Conservation (phyloP, 352 stramenopile species). For the Globisporangium iwayamae region DNA sequence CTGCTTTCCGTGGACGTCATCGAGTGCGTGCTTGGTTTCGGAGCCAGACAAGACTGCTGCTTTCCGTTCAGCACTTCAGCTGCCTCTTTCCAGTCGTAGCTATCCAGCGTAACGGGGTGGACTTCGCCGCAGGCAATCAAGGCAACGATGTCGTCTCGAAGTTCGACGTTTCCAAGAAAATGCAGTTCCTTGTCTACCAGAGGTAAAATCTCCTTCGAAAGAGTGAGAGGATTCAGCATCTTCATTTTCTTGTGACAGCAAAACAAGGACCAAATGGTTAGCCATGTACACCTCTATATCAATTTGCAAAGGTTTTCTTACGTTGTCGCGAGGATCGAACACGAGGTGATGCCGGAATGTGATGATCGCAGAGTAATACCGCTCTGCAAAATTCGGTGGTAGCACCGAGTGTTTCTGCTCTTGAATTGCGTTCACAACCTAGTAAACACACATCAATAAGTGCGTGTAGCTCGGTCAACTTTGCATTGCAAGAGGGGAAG, state of each 20-base stretch:
- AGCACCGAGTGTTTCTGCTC: constrained; percentile 42
- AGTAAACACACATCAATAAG: background rate
- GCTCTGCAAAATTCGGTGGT: constrained; percentile 32
- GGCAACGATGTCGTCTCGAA: constrained; percentile 45
- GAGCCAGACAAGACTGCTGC: constrained; percentile 13
- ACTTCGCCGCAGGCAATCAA: constrained; percentile 59
- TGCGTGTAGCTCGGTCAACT: background rate
- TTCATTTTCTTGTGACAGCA: constrained; percentile 48
- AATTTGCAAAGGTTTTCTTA: constrained; percentile 11
- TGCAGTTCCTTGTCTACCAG: constrained; percentile 47
- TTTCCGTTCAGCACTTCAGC: constrained; percentile 20
- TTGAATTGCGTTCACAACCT: constrained; percentile 58
- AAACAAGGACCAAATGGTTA: background rate
- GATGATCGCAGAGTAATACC: constrained; percentile 65
- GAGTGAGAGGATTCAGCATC: constrained; percentile 66
- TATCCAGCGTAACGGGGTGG: constrained; percentile 68
- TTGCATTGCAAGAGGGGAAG: background rate
- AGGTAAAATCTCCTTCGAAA: constrained; percentile 54
- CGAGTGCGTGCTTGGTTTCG: constrained; percentile 28
- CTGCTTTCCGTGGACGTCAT: constrained; percentile 62
- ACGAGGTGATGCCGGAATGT: constrained; percentile 89
- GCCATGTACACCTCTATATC: background rate
- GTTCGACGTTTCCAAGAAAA: constrained; percentile 69
- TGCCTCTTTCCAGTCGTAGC: constrained; percentile 62
- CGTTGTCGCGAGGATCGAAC: constrained; percentile 72